Evolutionary conservation across 192 early-diverging fungal species (phyloP), one percentile per base, ranked within the genome.

Genomic region (Rhizophlyctis rosea): DNA sequence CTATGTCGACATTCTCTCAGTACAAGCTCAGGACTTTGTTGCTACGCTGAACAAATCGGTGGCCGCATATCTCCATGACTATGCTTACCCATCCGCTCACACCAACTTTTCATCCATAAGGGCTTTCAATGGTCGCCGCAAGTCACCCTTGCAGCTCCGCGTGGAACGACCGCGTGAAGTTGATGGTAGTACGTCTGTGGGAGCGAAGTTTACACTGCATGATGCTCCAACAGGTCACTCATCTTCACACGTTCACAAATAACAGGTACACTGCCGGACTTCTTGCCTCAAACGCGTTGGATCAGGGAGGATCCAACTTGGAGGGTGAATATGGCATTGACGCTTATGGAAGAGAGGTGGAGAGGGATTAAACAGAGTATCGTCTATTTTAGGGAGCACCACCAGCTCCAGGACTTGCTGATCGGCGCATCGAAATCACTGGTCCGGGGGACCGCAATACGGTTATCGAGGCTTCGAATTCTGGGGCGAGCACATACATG

Each of bases 391-490:
- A 75, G 76, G 93, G 85, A 4, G 92, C 95, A 47, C 70, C 72
- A 35, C 95, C 93, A 60, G 93, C 92, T 13, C 95, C 92, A 3
- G 93, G 93, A 2, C 76, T 98, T 33, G 76, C 85, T 24, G 93
- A 96, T 73, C 87, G 95, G 48, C 87, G 93, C 54, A 93, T 98
- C 57, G 95, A 98, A 76, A 98, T 98, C 76, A 98, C 93, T 36
- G 93, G 95, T 25, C 95, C 95, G 5, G 93, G 95, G 44, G 93
- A 95, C 79, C 88, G 95, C 72, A 98, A 98, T 79, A 98, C 96
- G 96, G 94, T 98, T 69, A 98, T 98, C 79, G 96, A 98, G 65
- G 96, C 96, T 47, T 85, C 96, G 68, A 98, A 96, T 82, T 90
- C 91, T 27, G 94, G 90, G 2, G 90, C 96, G 31, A 77, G 79